Percentiles rank a stretch among this genome's conserved stretches.
These are phyloP conservation scores for Oryza rufipogon DNA, from an alignment of 176 grass and related monocot species.

Conservation along the genomic window DNA sequence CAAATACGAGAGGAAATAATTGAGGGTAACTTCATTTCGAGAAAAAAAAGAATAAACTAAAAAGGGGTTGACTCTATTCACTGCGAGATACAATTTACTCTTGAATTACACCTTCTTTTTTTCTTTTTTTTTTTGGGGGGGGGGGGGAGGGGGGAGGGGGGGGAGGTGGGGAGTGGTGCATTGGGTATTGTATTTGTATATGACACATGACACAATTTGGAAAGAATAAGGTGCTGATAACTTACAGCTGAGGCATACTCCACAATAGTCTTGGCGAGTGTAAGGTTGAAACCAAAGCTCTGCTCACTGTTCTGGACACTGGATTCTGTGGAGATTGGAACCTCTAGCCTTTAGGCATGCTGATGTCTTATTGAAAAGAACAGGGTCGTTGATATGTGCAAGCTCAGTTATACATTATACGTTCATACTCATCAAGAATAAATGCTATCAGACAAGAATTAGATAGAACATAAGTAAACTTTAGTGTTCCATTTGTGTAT, in stretches of 20 bases:
- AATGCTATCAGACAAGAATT: neutral
- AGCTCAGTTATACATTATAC: neutral
- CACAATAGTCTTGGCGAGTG: conserved; percentile 73
- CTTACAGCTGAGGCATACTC: conserved; percentile 98
- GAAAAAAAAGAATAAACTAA: neutral
- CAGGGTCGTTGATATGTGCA: neutral
- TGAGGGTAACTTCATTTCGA: conserved; percentile 12
- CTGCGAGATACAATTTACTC: neutral
- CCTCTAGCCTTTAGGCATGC: neutral
- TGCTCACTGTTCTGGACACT: conserved; percentile 41
- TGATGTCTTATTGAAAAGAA: neutral
- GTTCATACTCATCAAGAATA: neutral
- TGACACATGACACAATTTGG: neutral
- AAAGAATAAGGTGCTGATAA: conserved; percentile 16
- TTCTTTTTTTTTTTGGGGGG: no score
- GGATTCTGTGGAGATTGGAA: conserved; percentile 59
- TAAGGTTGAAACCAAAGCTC: conserved; percentile 65
- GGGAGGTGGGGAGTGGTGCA: neutral
- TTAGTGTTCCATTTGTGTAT: neutral
- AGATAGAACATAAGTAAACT: neutral
- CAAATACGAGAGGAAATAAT: neutral
- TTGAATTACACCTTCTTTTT: neutral
- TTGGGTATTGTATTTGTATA: neutral
- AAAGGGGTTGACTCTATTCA: neutral
- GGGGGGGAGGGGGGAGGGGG: no score